Percentiles rank a stretch among this genome's conserved stretches.
These are phyloP conservation scores for Fonsecaea monophora DNA, from an alignment of 2,329 filamentous ascomycete genomes.

Conservation along the genomic window DNA sequence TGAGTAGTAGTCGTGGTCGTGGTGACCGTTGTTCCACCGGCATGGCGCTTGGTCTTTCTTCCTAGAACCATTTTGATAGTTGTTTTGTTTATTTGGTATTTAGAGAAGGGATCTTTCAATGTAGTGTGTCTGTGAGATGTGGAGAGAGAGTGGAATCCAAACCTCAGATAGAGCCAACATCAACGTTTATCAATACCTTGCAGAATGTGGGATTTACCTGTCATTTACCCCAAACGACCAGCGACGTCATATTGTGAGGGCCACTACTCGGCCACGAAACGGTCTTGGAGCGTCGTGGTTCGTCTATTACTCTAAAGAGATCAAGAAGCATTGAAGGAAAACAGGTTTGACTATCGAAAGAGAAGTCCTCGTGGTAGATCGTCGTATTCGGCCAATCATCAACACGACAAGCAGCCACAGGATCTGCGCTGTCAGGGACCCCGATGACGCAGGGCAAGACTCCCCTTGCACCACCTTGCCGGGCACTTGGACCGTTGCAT, in stretches of 20 bases:
- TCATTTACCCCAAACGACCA: conserved; percentile 1
- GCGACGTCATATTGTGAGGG: conserved; percentile 15
- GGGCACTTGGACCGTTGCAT: neutral
- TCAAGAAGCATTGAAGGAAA: conserved; percentile 14
- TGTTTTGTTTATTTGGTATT: neutral
- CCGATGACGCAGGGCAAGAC: conserved; percentile 32
- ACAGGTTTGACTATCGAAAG: conserved; percentile 23
- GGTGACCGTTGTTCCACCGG: conserved; percentile 32
- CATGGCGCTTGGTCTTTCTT: conserved; percentile 22
- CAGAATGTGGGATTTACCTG: neutral
- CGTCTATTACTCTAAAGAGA: neutral
- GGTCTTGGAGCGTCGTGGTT: neutral
- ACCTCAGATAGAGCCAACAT: neutral
- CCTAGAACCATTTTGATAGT: conserved; percentile 33
- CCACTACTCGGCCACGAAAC: neutral
- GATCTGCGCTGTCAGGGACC: neutral
- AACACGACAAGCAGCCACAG: conserved; percentile 24
- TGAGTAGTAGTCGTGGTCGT: conserved; percentile 32
- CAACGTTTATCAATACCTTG: conserved; percentile 2
- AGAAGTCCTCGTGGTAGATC: conserved; percentile 9
- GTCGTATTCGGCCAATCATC: conserved; percentile 14
- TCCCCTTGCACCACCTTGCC: no score
- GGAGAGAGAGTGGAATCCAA: neutral
- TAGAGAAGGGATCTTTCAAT: neutral
- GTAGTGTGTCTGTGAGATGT: neutral